Evolutionary conservation across 208 protist genomes (phyloP).

Genomic region (Angomonas deanei): DNA sequence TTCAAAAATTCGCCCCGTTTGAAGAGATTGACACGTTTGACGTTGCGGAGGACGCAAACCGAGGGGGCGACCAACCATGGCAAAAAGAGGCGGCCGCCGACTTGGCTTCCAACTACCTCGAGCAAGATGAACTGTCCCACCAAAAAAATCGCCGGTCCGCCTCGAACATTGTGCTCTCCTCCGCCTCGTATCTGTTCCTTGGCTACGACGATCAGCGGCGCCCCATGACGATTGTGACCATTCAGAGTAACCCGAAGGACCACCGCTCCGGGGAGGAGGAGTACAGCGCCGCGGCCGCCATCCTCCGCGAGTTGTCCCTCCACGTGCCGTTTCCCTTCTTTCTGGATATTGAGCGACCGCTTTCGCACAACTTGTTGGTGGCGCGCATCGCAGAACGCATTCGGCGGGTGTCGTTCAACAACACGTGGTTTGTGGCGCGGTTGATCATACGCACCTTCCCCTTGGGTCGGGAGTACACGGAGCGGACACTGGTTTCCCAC

Average conservation of each 20-base stretch:
- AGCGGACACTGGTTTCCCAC: slow-evolving; percentile 72
- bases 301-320: slow-evolving; percentile 59
- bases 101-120: slow-evolving; percentile 56
- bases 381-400: slow-evolving; percentile 74
- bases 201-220: slow-evolving; percentile 62
- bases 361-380: slow-evolving; percentile 58
- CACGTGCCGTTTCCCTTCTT: slow-evolving; percentile 77
- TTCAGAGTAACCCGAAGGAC: slow-evolving; percentile 31
- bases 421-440: slow-evolving; percentile 74
- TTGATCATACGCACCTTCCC: slow-evolving; percentile 80
- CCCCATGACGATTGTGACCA: slow-evolving; percentile 70
- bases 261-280: slow-evolving; percentile 25
- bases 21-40: slow-evolving; percentile 42
- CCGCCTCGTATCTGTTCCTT: slow-evolving; percentile 71
- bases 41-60: slow-evolving; percentile 11
- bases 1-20: slow-evolving; percentile 68
- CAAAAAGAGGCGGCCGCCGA: slow-evolving; percentile 41
- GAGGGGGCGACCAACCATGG: slow-evolving; percentile 12
- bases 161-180: slow-evolving; percentile 61
- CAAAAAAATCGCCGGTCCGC: slow-evolving; percentile 18
- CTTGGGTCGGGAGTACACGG: slow-evolving; percentile 62
- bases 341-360: slow-evolving; percentile 58
- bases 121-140: slow-evolving; percentile 32
- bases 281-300: slow-evolving; percentile 42
- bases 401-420: slow-evolving; percentile 74